Evolutionary conservation across 805 yeast genomes (phyloP).

Genomic region (Alloascoidea hylecoeti): DNA sequence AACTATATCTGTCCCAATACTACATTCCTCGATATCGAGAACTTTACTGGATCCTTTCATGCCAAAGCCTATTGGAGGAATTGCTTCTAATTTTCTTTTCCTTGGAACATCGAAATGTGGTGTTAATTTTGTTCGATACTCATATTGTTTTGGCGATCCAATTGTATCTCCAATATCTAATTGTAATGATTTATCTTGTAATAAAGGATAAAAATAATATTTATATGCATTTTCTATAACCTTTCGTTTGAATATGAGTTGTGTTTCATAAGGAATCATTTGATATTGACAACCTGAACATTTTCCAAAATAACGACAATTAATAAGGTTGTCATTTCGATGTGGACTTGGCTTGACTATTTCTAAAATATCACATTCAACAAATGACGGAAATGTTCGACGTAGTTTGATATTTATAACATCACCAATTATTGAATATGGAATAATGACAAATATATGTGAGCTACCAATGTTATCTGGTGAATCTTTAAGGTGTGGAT

Average conservation of each 20-base stretch:
- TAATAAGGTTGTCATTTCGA: slow-evolving; percentile 44
- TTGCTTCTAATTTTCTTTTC: slow-evolving; percentile 17
- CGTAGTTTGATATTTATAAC: slow-evolving; percentile 52
- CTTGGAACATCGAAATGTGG: slow-evolving; percentile 87
- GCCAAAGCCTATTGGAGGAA: slow-evolving; percentile 83
- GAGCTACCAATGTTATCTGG: slow-evolving; percentile 9
- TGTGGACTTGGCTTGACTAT: slow-evolving; percentile 30
- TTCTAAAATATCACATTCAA: slow-evolving; percentile 58
- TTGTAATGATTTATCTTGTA: slow-evolving; percentile 15
- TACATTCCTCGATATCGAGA: slow-evolving; percentile 88
- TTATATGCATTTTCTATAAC: slow-evolving; percentile 76
- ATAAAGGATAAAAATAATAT: slow-evolving; percentile 43
- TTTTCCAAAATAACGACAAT: slow-evolving; percentile 76
- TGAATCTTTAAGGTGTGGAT: slow-evolving; percentile 8
- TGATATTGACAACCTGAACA: slow-evolving; percentile 96
- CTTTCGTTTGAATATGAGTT: slow-evolving; percentile 53
- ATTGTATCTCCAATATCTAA: slow-evolving; percentile 40
- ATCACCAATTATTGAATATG: slow-evolving; percentile 86
- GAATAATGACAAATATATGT: slow-evolving; percentile 61
- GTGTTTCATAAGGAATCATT: slow-evolving; percentile 56
- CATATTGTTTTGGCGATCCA: slow-evolving; percentile 62
- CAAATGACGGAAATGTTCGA: slow-evolving; percentile 63
- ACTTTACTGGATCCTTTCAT: slow-evolving; percentile 67
- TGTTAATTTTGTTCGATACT: slow-evolving; percentile 85
- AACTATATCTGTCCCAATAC: slow-evolving; percentile 72